A percentile compares a stretch with the other conserved stretches of the same genome.
These are phyloP conservation scores for Durio zibethinus DNA, from an alignment of 345 rosid genomes.

Conservation along the genomic window DNA sequence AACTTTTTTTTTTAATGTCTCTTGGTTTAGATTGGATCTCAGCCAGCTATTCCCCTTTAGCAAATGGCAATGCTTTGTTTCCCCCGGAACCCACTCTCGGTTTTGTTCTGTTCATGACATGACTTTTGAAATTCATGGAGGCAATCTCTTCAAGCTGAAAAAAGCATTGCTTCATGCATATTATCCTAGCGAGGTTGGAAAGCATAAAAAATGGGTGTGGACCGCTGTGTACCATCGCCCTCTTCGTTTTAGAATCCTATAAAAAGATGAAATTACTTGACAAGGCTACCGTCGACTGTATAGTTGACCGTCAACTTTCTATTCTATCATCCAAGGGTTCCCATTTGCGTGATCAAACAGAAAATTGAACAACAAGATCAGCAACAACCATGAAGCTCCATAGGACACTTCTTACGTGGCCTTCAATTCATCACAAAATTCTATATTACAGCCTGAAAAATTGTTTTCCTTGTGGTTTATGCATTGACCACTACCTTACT, in stretches of 20 bases:
- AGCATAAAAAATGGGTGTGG: background rate
- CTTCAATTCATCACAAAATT: background rate
- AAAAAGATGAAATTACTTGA: background rate
- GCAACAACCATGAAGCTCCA: background rate
- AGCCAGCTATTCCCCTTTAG: background rate
- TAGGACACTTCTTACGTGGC: background rate
- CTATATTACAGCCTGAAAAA: background rate
- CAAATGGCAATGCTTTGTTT: too few relatives aligned
- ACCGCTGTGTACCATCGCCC: background rate
- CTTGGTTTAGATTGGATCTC: background rate
- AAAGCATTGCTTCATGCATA: background rate
- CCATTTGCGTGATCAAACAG: background rate
- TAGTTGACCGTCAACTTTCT: too few relatives aligned
- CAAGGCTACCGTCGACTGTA: background rate
- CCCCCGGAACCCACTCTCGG: background rate
- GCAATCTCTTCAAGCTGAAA: background rate
- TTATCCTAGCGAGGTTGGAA: background rate
- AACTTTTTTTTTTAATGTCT: background rate
- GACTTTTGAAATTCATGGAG: background rate
- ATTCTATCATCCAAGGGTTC: background rate
- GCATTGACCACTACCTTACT: background rate
- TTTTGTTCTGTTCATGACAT: background rate
- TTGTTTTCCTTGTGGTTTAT: background rate
- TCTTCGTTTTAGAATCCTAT: background rate
- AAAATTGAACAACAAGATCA: background rate